phyloP scores from a whole-genome alignment of 306 rosid species.

The Ziziphus jujuba region DNA sequence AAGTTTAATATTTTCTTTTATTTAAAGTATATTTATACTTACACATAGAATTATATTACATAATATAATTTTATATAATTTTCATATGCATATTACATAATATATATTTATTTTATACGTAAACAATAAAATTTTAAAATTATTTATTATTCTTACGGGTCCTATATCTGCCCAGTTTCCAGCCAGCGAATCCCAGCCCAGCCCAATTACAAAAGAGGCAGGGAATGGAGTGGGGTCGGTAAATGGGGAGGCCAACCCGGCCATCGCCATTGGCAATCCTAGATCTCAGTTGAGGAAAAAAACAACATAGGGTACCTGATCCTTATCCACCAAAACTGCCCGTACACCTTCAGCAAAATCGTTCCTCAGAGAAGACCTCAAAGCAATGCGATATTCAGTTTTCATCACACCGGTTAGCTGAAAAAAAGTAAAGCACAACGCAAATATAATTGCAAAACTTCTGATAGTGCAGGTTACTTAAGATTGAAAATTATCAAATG shows the following conservation, averaged over 20 bases:
- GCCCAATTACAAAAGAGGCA: too few species aligned
- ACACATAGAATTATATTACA: too few species aligned
- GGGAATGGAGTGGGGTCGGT: too few species aligned
- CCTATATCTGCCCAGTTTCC: too few species aligned
- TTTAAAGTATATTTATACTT: too few species aligned
- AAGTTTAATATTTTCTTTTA: too few species aligned
- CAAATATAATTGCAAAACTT: neutral
- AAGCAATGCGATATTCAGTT: constrained; percentile 83
- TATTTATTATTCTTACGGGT: too few species aligned
- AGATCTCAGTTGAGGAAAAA: constrained; percentile 7
- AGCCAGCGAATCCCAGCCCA: too few species aligned
- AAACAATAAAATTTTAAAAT: too few species aligned
- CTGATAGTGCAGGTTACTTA: neutral
- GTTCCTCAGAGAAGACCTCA: constrained; percentile 72
- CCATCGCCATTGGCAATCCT: too few species aligned
- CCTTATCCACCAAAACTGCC: constrained; percentile 93
- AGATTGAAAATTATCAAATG: neutral
- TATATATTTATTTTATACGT: constrained; percentile 1
- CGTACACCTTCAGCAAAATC: constrained; percentile 98
- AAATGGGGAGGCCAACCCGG: too few species aligned
- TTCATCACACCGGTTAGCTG: constrained; percentile 87
- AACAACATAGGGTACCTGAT: constrained; percentile 65
- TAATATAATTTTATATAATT: neutral
- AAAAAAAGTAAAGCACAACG: constrained; percentile 6
- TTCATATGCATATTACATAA: too few species aligned